Conservation (phyloP, 441 rosid species). For the Erodium trifolium region DNA sequence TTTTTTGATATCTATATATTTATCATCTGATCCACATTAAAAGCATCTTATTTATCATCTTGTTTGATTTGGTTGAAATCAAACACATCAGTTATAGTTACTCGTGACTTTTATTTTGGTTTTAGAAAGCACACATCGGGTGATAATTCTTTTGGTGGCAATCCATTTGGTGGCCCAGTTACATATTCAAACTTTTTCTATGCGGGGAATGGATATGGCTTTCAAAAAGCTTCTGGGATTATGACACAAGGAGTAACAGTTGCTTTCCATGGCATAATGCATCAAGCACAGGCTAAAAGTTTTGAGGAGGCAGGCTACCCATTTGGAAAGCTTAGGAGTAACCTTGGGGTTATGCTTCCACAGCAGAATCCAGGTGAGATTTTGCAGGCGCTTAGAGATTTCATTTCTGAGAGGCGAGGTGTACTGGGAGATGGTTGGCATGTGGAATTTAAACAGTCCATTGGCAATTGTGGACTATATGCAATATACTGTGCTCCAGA, state of each 20-base stretch:
- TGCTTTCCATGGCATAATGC: conserved; percentile 44
- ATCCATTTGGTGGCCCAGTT: conserved; percentile 43
- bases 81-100: conserved; percentile 21
- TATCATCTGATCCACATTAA: no score
- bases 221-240: conserved; percentile 41
- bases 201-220: conserved; percentile 44
- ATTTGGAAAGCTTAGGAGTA: conserved; percentile 33
- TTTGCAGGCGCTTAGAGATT: conserved; percentile 69
- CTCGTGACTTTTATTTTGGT: conserved; percentile 28
- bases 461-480: conserved; percentile 39
- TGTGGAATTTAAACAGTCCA: conserved; percentile 56
- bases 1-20: no score
- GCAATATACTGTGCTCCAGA: conserved; percentile 72
- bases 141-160: conserved; percentile 45
- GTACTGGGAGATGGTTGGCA: conserved; percentile 76
- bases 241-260: conserved; percentile 29
- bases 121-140: conserved; percentile 45
- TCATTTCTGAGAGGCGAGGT: conserved; percentile 71
- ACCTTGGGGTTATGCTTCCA: conserved; percentile 41
- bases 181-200: conserved; percentile 36
- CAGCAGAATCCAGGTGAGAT: conserved; percentile 60
- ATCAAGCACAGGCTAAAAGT: conserved; percentile 34
- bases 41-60: background rate
- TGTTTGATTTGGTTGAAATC: conserved; percentile 3
- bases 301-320: conserved; percentile 39